Conservation (phyloP, 1,284 basidiomycete species). For the Irpex sp. region DNA sequence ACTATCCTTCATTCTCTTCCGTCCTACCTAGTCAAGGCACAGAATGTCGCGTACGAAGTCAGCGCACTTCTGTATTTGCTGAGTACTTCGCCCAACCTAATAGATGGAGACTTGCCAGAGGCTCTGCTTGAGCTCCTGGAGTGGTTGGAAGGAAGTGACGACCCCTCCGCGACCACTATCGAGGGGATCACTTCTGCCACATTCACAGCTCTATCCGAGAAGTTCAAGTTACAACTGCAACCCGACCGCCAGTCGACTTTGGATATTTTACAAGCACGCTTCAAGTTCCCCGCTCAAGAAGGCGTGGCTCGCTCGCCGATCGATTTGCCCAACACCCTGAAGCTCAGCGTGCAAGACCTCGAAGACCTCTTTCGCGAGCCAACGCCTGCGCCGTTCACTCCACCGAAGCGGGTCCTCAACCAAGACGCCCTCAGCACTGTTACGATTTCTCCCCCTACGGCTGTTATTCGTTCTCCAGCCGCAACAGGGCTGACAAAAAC, state of each 20-base stretch:
- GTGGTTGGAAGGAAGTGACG: slow-evolving; percentile 36
- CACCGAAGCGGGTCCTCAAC: slow-evolving; percentile 44
- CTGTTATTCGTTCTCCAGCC: slow-evolving; percentile 64
- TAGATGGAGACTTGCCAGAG: slow-evolving; percentile 24
- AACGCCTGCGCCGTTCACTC: slow-evolving; percentile 38
- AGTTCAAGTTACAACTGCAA: slow-evolving; percentile 17
- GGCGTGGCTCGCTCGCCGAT: slow-evolving; percentile 3
- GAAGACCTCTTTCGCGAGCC: slow-evolving; percentile 21
- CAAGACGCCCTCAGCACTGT: slow-evolving; percentile 42
- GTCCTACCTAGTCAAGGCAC: slow-evolving; percentile 25
- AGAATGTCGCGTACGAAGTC: slow-evolving; percentile 29
- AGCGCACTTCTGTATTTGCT: slow-evolving; percentile 30
- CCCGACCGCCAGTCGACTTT: slow-evolving; percentile 18
- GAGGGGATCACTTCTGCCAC: slow-evolving; percentile 34
- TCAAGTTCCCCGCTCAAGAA: slow-evolving; percentile 16
- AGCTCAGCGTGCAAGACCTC: slow-evolving; percentile 23
- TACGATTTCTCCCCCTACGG: slow-evolving; percentile 63
- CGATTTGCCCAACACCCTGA: slow-evolving; percentile 18
- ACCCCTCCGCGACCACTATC: slow-evolving; percentile 33
- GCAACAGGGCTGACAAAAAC: slow-evolving; percentile 76
- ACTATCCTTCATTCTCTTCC: slow-evolving; percentile 26
- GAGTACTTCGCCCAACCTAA: slow-evolving; percentile 15
- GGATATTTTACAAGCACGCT: slow-evolving; percentile 15
- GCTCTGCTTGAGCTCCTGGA: slow-evolving; percentile 38
- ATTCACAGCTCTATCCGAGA: slow-evolving; percentile 18